phyloP scores from a whole-genome alignment of 139 green algal species.

The Chlorella sp. region DNA sequence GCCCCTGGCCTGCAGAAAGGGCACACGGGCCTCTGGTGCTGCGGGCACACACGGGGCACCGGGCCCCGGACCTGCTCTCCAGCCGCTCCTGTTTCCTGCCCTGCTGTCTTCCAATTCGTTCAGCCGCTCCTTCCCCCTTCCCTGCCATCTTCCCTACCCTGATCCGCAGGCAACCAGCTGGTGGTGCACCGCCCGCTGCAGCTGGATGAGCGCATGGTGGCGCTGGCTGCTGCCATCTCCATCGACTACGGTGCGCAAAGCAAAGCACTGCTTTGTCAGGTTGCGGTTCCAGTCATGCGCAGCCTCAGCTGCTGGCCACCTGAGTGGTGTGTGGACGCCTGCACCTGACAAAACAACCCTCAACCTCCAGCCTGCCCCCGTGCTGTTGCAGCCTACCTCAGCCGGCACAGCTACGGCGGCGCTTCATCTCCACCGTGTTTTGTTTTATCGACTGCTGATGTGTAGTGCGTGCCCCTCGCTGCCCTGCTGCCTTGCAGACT shows the following conservation, averaged over 20 bases:
- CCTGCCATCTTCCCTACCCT: not conserved
- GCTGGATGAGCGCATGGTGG: conserved; percentile 79
- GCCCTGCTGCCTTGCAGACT: conserved; percentile 27
- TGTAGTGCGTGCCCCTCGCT: too few species aligned
- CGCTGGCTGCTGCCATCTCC: conserved; percentile 77
- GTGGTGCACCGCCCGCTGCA: conserved; percentile 44
- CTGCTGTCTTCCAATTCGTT: not conserved
- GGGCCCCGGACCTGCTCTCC: too few species aligned
- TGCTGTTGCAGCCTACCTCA: too few species aligned
- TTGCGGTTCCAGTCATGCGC: conserved; percentile 16
- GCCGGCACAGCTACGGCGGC: not conserved
- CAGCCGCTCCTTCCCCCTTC: not conserved
- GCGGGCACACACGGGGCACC: too few species aligned
- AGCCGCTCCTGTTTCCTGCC: not conserved
- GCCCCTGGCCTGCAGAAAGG: too few species aligned
- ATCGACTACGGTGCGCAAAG: conserved; percentile 56
- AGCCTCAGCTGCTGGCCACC: not conserved
- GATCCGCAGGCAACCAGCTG: conserved; percentile 72
- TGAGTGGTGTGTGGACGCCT: too few species aligned
- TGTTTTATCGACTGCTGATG: too few species aligned
- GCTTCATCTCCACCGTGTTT: not conserved
- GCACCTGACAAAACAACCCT: too few species aligned
- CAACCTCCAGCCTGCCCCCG: too few species aligned
- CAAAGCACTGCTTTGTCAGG: not conserved
- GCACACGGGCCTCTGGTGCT: too few species aligned